These are phyloP conservation scores for Omphalea diandra DNA, from an alignment of 441 rosid genomes.

Conservation along the genomic window DNA sequence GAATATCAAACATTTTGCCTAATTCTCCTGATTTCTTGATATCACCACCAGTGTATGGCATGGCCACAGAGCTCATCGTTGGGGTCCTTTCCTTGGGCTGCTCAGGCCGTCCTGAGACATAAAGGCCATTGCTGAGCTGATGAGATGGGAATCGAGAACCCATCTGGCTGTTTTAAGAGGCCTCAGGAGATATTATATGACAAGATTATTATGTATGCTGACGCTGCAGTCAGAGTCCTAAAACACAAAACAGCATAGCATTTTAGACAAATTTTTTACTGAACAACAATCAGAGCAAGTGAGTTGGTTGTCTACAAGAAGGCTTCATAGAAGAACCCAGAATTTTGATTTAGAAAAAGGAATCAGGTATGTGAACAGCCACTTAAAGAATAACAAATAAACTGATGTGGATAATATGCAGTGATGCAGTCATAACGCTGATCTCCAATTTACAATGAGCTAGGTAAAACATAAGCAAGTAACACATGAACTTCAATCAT, in stretches of 20 bases:
- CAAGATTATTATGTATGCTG: constrained; percentile 19
- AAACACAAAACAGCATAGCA: not conserved
- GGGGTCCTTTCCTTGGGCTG: constrained; percentile 95
- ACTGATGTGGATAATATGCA: not conserved
- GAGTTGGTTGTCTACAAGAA: not conserved
- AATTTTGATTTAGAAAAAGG: not conserved
- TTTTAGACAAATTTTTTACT: constrained; percentile 2
- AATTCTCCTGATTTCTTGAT: constrained; percentile 90
- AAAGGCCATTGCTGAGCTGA: constrained; percentile 92
- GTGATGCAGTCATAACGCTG: not conserved
- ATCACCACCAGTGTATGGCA: constrained; percentile 98
- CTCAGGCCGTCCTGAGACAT: constrained; percentile 95
- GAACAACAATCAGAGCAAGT: not conserved
- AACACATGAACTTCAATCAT: not conserved
- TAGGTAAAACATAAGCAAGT: not conserved
- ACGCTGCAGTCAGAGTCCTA: constrained; percentile 31
- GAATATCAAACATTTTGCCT: constrained; percentile 96
- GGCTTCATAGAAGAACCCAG: not conserved
- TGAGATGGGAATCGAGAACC: constrained; percentile 97
- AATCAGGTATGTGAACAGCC: not conserved
- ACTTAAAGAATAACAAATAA: constrained; percentile 4
- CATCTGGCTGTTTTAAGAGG: constrained; percentile 46
- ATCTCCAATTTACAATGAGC: too few relatives aligned
- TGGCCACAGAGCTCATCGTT: constrained; percentile 92
- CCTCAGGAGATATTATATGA: constrained; percentile 22